Evolutionary conservation across 768 basidiomycete genomes (phyloP), one percentile per base, ranked within the genome.

Genomic region (Psilocybe tampanensis): DNA sequence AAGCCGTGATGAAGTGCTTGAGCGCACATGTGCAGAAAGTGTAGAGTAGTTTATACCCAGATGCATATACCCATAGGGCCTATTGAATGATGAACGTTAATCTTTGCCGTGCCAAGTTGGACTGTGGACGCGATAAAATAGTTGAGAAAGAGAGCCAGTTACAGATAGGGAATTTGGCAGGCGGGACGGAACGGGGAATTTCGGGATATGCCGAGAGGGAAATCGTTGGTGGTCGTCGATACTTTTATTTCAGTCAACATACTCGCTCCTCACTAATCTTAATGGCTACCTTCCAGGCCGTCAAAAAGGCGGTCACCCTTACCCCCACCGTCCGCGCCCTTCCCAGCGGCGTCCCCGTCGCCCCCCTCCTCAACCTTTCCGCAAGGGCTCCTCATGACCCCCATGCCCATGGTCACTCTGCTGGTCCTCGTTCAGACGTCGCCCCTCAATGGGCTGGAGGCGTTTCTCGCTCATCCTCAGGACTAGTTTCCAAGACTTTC

Each of bases 221-320:
- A 60, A 64, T 64, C 62, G 66, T 53, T 24, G 54, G 43, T 58
- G 64, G 66, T 62, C 58, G 63, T 65, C 62, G 60, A 59, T 54
- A 60, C 59, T 59, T 63, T 64, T 60, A 60, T 64, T 66, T 59
- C 61, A 54, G 58, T 54, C 54, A 52, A 55, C 65, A 66, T 63
- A 68, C 54, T 56, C 53, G 53, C 60, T 60, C 63, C 55, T 54
- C 62, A 59, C 69, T 74, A 74, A n/a, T n/a, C n/a, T n/a, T n/a
- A n/a, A 90, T 90, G 86, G 85, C 87, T 70, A 76, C 86, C 64
- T 77, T 88, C 71, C 82, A 86, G 70, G 86, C 81, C 77, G 79
- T 85, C 66, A 91, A 88, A 88, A 93, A 87, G 76, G 88, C 89
- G 61, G 77, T 93, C 66, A 92, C 85, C 73, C 77, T 96, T 61